Evolutionary conservation across 2,329 filamentous ascomycete species (phyloP), one percentile per base, ranked within the genome.

Genomic region (Colletotrichum coccodes): DNA sequence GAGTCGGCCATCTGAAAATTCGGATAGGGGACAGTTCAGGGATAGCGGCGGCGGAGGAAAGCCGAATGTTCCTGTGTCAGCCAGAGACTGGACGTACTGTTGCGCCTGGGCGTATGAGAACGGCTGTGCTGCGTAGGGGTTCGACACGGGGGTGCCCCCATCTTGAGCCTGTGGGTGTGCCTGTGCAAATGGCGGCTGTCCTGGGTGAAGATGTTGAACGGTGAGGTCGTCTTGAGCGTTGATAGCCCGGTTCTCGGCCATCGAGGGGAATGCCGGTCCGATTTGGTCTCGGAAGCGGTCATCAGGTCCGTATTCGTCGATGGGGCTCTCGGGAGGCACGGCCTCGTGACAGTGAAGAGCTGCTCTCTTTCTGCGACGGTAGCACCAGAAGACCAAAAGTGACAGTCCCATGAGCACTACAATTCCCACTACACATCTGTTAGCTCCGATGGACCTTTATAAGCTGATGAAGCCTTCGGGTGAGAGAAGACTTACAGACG

Each of bases 1-100:
- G 64, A 2, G 68, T 70, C 12, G 68, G 68, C 68, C 68, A 70
- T 14, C 68, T 53, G 30, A 70, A 70, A 23, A 70, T 70, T 3
- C 64, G 58, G 28, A 70, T 70, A 14, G 65, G 65, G 4, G 65
- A 68, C 4, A 61, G 61, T 14, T 65, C 36, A 3, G 65, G 61
- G 28, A 68, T 65, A 54, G 54, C 1, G 65, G 65, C 3, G 42
- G 53, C 4, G 61, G 54, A 6, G 57, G 44, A 9, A 47, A 60
- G 1, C 46, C 50, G 6, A 68, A 64, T 2, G 53, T 57, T 4
- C 65, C 65, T 21, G 56, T 68, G 40, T 16, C 57, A 4, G 42
- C 57, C 23, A 60, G 42, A 2, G 65, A 68, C 34, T 68, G 65
- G 16, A 62, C 61, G n/a, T 68, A 68, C 46, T 65, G 65, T 16